Evolutionary conservation across 2,329 filamentous ascomycete species (phyloP).

Genomic region (Colletotrichum camelliae): DNA sequence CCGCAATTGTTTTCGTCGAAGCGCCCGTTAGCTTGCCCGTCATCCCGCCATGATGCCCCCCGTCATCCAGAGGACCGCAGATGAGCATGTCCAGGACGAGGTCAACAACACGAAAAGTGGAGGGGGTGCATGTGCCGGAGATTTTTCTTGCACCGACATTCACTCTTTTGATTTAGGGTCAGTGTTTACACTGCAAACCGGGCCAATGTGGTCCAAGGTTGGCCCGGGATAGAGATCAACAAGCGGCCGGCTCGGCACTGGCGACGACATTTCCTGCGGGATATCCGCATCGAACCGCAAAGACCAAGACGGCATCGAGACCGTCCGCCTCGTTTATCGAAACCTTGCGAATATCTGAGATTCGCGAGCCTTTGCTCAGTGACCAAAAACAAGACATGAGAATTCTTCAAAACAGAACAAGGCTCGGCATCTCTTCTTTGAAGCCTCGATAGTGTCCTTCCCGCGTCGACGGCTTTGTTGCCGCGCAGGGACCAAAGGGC

Average conservation of each 20-base stretch:
- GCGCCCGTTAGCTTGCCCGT: conserved; percentile 1
- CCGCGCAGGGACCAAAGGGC: not conserved
- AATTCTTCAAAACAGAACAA: not conserved
- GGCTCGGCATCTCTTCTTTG: not conserved
- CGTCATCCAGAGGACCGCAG: not conserved
- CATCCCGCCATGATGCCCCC: not conserved
- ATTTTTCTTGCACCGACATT: not conserved
- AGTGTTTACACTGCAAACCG: not conserved
- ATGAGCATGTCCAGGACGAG: not conserved
- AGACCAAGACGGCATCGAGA: not conserved
- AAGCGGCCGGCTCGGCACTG: not conserved
- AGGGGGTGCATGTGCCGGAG: not conserved
- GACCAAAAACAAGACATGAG: not conserved
- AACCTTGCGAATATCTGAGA: not conserved
- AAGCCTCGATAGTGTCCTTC: not conserved
- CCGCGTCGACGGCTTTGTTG: not conserved
- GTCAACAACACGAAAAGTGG: not conserved
- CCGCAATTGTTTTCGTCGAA: not conserved
- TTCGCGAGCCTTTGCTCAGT: not conserved
- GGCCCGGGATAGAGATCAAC: not conserved
- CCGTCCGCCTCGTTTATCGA: not conserved
- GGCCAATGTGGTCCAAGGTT: not conserved
- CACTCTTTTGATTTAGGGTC: not conserved
- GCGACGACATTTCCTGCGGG: not conserved
- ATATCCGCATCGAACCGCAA: not conserved